Evolutionary conservation across 495 filamentous ascomycete species (phyloP), one percentile per base, ranked within the genome.

Genomic region (Daldinia caldariorum): DNA sequence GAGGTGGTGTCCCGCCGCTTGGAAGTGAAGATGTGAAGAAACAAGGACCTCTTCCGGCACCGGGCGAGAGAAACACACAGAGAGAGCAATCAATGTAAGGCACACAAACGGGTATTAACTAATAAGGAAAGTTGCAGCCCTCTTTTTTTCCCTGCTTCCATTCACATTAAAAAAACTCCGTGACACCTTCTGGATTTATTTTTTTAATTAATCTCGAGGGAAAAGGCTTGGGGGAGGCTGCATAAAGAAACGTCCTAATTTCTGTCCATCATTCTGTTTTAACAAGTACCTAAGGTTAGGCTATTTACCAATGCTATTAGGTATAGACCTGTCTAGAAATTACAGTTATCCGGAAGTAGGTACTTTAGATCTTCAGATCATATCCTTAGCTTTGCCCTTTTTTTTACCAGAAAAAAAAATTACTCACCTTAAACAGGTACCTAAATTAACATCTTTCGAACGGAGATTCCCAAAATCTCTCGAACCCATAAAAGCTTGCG

Each of bases 171-270:
- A 16, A 26, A 51, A 13, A 16, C 49, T 61, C 32, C 60, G 69
- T 72, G 50, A 64, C 59, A 72, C 69, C 69, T 72, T 67, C 69
- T 72, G 18, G 6, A 61, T 72, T 59, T 6, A 38, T 45, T 67
- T 43, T 43, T 66, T 61, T 18, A 29, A 56, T 57, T 53, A 13
- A 32, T 5, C 16, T 45, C 22, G 6, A 3, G 26, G 69, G 58
- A 39, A 63, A 63, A 47, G 63, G 37, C 26, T 57, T 34, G 14
- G 26, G 69, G 58, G 49, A 63, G 54, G 63, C 55, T 72, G 63
- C 63, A 67, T 41, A 31, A 31, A 20, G 6, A 51, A 51, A 59
- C 22, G 1, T 51, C 37, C 39, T 16, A 45, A 61, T n/a, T 16
- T 13, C 55, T 61, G 60, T 49, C 64, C 60, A 67, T 65, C 69